A percentile compares a stretch with the other conserved stretches of the same genome.
Conservation (phyloP, 345 rosid species). For the Linum tenue region DNA sequence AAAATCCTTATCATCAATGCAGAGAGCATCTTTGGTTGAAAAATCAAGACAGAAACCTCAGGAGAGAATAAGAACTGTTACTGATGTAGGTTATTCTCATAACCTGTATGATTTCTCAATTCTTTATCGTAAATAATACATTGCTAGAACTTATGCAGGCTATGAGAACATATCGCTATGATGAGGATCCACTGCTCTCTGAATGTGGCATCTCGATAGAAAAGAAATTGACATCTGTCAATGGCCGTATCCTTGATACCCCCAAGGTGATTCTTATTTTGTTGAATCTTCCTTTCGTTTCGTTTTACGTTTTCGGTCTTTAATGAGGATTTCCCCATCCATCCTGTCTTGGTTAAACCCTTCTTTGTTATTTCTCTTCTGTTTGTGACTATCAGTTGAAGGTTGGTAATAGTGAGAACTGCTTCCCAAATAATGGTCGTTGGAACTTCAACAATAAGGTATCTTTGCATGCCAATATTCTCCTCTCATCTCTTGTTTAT, state of each 20-base stretch:
- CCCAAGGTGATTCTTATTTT: conserved; percentile 47
- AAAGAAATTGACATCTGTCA: conserved; percentile 49
- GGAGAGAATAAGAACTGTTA: conserved; percentile 14
- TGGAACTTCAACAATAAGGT: conserved; percentile 33
- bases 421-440: conserved; percentile 24
- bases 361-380: too few relatives aligned
- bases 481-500: too few relatives aligned
- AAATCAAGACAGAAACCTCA: conserved; percentile 23
- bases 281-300: neutral
- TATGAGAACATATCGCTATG: conserved; percentile 36
- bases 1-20: conserved; percentile 17
- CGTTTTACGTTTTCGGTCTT: neutral
- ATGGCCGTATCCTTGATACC: conserved; percentile 75
- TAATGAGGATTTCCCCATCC: neutral
- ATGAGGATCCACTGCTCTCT: conserved; percentile 49
- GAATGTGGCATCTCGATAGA: conserved; percentile 68
- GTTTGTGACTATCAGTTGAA: conserved; percentile 15
- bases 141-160: conserved; percentile 37
- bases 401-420: conserved; percentile 26
- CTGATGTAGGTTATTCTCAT: conserved; percentile 10
- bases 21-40: conserved; percentile 21
- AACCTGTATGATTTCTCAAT: conserved; percentile 11
- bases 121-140: conserved; percentile 9
- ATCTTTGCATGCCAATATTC: neutral
- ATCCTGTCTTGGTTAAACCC: neutral